phyloP scores from a whole-genome alignment of 805 yeast genomes.

The Candida stauntonica region DNA sequence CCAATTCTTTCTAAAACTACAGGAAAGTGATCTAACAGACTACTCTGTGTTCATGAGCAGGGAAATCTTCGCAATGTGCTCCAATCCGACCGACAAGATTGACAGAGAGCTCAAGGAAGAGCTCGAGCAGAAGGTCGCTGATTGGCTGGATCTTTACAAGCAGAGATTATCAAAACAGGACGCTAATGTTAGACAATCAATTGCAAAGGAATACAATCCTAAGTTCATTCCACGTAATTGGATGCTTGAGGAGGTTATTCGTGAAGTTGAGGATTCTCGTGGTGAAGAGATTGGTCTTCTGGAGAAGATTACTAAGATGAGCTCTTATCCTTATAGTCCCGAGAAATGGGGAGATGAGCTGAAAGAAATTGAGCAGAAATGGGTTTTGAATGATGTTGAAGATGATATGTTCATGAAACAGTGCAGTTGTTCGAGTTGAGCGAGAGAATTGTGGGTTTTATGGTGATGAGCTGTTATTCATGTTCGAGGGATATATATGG shows the following conservation, averaged over 20 bases:
- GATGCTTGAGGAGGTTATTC: constrained; percentile 81
- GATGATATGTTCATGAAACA: constrained; percentile 57
- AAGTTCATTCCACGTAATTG: constrained; percentile 78
- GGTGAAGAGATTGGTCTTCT: constrained; percentile 49
- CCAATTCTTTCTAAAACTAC: constrained; percentile 66
- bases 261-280: constrained; percentile 45
- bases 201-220: constrained; percentile 60
- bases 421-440: constrained; percentile 63
- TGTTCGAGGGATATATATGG: not conserved
- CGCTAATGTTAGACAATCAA: constrained; percentile 33
- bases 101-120: constrained; percentile 36
- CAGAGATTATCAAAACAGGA: constrained; percentile 38
- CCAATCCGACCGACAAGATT: constrained; percentile 27
- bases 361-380: constrained; percentile 51
- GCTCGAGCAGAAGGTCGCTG: constrained; percentile 35
- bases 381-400: constrained; percentile 51
- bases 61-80: constrained; percentile 18
- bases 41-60: constrained; percentile 28
- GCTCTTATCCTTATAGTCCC: constrained; percentile 67
- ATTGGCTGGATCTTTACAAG: constrained; percentile 52
- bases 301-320: constrained; percentile 64
- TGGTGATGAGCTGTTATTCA: not conserved
- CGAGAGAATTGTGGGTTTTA: not conserved
- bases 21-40: constrained; percentile 37
- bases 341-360: constrained; percentile 62